Conservation (phyloP, 495 filamentous ascomycete genomes). For the Chaetomium fimeti region DNA sequence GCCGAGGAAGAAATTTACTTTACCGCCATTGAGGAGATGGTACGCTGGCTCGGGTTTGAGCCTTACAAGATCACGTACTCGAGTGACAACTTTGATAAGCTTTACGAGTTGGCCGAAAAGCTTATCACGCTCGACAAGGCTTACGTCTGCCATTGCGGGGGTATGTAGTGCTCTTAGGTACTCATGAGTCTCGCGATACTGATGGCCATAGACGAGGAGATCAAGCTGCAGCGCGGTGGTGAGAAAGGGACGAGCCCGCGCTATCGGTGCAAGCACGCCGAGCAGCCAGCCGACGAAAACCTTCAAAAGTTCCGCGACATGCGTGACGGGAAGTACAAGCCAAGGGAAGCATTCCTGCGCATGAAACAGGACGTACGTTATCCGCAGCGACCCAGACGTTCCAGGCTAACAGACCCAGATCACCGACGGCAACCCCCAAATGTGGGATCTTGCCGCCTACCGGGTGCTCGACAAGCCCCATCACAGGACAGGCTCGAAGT, state of each 20-base stretch:
- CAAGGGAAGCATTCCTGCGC: constrained; percentile 80
- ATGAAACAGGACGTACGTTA: constrained; percentile 72
- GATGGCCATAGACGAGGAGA: constrained; percentile 53
- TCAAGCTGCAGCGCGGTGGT: constrained; percentile 82
- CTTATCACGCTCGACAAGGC: constrained; percentile 72
- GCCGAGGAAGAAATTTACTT: constrained; percentile 80
- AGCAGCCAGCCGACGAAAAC: constrained; percentile 71
- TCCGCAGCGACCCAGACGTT: neutral
- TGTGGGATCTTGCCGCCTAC: constrained; percentile 80
- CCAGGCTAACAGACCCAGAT: constrained; percentile 30
- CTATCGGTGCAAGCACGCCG: constrained; percentile 75
- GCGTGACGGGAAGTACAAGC: constrained; percentile 86
- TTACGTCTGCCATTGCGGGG: constrained; percentile 61
- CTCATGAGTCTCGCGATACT: neutral
- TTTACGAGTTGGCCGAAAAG: constrained; percentile 87
- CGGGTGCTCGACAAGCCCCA: constrained; percentile 70
- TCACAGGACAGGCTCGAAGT: constrained; percentile 68
- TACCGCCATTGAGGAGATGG: constrained; percentile 71
- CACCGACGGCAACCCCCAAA: constrained; percentile 60
- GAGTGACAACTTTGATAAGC: constrained; percentile 76
- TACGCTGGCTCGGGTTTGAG: constrained; percentile 80
- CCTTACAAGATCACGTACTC: constrained; percentile 75
- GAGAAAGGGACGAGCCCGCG: constrained; percentile 64
- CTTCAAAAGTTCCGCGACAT: constrained; percentile 82
- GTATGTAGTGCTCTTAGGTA: constrained; percentile 10